Conservation (phyloP, 129 eudicot species). For the Solidago caesia region DNA sequence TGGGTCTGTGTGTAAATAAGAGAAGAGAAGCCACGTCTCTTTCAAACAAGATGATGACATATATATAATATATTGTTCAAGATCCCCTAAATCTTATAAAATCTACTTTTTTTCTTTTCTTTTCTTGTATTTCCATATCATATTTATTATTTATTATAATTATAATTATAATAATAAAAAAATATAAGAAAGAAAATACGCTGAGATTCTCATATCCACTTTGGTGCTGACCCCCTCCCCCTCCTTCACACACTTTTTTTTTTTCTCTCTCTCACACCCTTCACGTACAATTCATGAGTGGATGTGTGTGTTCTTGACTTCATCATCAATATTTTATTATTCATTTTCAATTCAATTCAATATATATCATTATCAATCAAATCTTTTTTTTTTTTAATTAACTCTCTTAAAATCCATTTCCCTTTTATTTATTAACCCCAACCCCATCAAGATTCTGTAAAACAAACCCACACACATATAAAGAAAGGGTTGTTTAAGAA, state of each 20-base stretch:
- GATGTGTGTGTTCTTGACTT: conserved; percentile 27
- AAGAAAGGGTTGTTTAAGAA: no score
- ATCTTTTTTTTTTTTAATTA: not conserved
- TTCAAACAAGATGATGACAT: conserved; percentile 44
- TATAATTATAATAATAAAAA: no score
- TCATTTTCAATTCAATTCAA: not conserved
- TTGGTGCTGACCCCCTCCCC: conserved; percentile 61
- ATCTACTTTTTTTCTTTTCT: conserved; percentile 51
- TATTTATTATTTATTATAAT: no score
- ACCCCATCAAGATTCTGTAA: not conserved
- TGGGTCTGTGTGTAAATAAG: conserved; percentile 14
- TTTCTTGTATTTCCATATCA: not conserved
- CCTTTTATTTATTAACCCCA: not conserved
- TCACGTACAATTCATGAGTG: conserved; percentile 12
- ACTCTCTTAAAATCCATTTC: not conserved
- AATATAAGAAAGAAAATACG: conserved; percentile 34
- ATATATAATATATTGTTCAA: conserved; percentile 12
- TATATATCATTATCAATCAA: not conserved
- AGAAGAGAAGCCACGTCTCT: conserved; percentile 34
- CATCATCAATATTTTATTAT: conserved; percentile 23
- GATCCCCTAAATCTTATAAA: conserved; percentile 39
- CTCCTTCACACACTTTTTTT: not conserved
- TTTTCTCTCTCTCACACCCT: conserved; percentile 6
- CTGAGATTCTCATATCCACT: conserved; percentile 93
- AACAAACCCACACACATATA: no score